Base-by-base conservation (phyloP, 2,329 filamentous ascomycete species). In the Xylaria sp. region DNA sequence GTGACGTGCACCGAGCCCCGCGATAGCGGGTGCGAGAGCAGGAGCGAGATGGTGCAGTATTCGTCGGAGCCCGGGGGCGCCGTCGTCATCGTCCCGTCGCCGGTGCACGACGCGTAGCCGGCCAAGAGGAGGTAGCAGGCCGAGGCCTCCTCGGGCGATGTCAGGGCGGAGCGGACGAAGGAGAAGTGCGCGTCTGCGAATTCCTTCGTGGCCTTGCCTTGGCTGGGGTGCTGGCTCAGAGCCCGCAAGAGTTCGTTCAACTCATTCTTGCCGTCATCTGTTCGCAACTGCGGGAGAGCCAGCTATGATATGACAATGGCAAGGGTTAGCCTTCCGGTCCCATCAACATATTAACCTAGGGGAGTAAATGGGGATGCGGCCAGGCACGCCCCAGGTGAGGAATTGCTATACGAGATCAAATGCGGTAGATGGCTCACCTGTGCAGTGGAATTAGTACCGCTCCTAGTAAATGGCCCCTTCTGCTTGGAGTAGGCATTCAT, bases 221-320 rank as follows among this genome's bases (percentile, higher is more conserved):
- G 11, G 16, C 26, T 16, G 17, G 22, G 22, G 6, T 26, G 16
- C 1, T n/a, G 22, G 13, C 18, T 29, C 5, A 19, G 4, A 19
- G 4, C 39, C n/a, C 46, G 39, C 2, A 48, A 34, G 24, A 48
- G 2, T 18, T 9, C 20, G 20, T 78, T 74, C 42, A 71, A 70
- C 60, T 72, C 71, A 44, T 68, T 66, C 50, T 71, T 72, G 48
- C 59, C 62, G 50, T 64, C 68, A 11, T 37, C n/a, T 19, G 4
- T 19, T 48, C 20, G 59, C 13, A 20, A 55, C 43, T 16, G 48
- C 58, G 11, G 60, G 63, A 4, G 66, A 51, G n/a, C n/a, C n/a
- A n/a, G n/a, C n/a, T n/a, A n/a, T n/a, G n/a, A n/a, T n/a, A n/a
- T n/a, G n/a, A n/a, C n/a, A n/a, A n/a, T n/a, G n/a, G n/a, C n/a